Percentiles rank a stretch among this genome's conserved stretches.
Evolutionary conservation across 257 asterid species (phyloP).

Genomic region (Solanum gracilifrons): DNA sequence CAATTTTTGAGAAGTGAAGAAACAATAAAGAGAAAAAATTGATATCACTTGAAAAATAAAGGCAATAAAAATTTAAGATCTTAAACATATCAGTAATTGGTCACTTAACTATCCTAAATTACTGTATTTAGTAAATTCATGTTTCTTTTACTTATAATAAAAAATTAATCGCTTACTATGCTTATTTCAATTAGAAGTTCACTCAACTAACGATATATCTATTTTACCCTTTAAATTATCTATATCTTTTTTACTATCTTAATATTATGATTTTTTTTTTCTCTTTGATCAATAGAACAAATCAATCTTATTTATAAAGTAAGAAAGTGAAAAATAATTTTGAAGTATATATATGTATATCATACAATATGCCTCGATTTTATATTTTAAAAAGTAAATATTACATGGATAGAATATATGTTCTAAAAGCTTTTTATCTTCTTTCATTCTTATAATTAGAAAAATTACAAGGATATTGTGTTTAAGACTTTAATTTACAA

Average conservation of each 20-base stretch:
- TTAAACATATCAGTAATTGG: background rate
- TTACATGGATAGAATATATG: background rate
- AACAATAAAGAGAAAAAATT: background rate
- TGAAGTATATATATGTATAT: background rate
- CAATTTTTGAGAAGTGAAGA: background rate
- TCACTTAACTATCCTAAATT: background rate
- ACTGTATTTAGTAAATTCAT: background rate
- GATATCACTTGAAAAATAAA: background rate
- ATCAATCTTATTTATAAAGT: background rate
- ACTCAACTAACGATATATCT: background rate
- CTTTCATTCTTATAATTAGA: background rate
- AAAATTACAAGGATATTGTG: too few relatives aligned
- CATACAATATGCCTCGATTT: background rate
- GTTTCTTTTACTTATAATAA: background rate
- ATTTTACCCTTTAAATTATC: background rate
- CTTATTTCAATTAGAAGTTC: background rate
- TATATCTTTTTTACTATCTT: background rate
- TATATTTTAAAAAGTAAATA: too few relatives aligned
- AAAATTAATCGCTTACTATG: background rate
- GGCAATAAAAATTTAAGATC: background rate
- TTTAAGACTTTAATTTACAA: too few relatives aligned
- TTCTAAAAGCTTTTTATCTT: background rate
- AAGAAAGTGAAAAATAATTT: background rate
- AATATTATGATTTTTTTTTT: background rate
- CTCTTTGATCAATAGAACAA: background rate